Percentiles rank a stretch among this genome's conserved stretches.
Conservation (phyloP, 2,329 filamentous ascomycete genomes). For the Cercospora sp. region DNA sequence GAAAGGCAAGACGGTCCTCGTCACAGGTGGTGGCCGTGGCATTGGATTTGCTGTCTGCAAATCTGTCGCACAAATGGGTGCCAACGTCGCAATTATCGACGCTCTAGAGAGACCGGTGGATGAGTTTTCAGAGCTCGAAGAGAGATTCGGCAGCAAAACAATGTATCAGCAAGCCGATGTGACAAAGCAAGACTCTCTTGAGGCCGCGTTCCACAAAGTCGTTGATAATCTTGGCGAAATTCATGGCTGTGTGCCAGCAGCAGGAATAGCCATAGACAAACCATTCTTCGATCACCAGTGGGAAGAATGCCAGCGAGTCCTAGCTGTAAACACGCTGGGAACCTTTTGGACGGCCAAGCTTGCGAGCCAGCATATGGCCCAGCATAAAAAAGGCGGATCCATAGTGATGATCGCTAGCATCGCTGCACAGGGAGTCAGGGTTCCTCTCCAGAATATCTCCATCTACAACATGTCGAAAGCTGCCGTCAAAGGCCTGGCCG, state of each 20-base stretch:
- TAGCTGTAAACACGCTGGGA: conserved; percentile 40
- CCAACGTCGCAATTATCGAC: conserved; percentile 16
- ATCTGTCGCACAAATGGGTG: conserved; percentile 10
- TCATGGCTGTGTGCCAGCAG: conserved; percentile 31
- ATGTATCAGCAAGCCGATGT: conserved; percentile 20
- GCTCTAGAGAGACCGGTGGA: not conserved
- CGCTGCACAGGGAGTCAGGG: conserved; percentile 32
- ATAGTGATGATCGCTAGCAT: conserved; percentile 37
- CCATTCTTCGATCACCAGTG: conserved; percentile 32
- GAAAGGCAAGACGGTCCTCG: conserved; percentile 40
- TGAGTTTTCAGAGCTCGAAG: conserved; percentile 2
- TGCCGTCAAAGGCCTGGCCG: conserved; percentile 32
- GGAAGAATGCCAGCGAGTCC: conserved; percentile 32
- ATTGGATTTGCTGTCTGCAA: conserved; percentile 39
- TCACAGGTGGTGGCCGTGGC: conserved; percentile 47
- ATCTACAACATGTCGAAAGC: conserved; percentile 34
- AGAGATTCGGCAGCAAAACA: conserved; percentile 6
- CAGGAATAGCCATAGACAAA: conserved; percentile 35
- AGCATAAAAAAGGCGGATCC: conserved; percentile 32
- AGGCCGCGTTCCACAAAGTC: conserved; percentile 9
- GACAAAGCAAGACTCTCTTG: conserved; percentile 10
- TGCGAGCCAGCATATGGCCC: conserved; percentile 36
- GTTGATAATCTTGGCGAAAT: conserved; percentile 17
- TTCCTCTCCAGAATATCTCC: conserved; percentile 32
- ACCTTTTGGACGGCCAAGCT: conserved; percentile 37